Conservation (phyloP, 331 rosid genomes). For the Quercus tomentella region DNA sequence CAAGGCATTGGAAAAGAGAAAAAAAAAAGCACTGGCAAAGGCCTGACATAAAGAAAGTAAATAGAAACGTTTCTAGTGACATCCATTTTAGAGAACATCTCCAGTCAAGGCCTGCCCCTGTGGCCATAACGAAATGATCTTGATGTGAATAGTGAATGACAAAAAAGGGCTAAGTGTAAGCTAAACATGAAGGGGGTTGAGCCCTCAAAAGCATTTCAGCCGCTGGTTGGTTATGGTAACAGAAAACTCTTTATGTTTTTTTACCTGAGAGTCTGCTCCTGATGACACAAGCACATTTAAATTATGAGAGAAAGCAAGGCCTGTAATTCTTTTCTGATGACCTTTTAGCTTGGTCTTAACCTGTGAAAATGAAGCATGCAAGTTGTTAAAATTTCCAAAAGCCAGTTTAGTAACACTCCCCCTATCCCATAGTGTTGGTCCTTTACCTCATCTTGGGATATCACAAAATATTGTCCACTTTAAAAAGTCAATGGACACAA, state of each 20-base stretch:
- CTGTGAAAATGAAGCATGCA: constrained; percentile 33
- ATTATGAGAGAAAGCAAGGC: constrained; percentile 86
- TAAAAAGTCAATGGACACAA: no score
- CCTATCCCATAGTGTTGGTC: no score
- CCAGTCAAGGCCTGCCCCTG: not conserved
- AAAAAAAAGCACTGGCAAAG: not conserved
- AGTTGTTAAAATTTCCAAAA: constrained; percentile 4
- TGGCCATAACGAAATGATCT: not conserved
- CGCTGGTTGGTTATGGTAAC: constrained; percentile 12
- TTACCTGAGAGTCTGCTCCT: constrained; percentile 99
- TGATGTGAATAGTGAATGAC: not conserved
- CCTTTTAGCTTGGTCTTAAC: constrained; percentile 94
- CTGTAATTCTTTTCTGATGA: constrained; percentile 98
- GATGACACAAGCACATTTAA: constrained; percentile 96
- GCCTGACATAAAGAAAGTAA: not conserved
- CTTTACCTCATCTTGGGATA: no score
- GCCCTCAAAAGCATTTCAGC: not conserved
- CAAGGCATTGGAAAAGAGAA: no score
- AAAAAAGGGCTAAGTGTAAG: not conserved
- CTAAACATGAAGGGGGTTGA: not conserved
- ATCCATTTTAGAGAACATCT: not conserved
- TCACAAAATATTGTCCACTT: not conserved
- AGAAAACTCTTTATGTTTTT: constrained; percentile 19
- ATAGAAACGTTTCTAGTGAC: not conserved
- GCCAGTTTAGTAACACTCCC: not conserved